Conservation (phyloP, 2,329 filamentous ascomycete species). For the Blumeriella jaapii region DNA sequence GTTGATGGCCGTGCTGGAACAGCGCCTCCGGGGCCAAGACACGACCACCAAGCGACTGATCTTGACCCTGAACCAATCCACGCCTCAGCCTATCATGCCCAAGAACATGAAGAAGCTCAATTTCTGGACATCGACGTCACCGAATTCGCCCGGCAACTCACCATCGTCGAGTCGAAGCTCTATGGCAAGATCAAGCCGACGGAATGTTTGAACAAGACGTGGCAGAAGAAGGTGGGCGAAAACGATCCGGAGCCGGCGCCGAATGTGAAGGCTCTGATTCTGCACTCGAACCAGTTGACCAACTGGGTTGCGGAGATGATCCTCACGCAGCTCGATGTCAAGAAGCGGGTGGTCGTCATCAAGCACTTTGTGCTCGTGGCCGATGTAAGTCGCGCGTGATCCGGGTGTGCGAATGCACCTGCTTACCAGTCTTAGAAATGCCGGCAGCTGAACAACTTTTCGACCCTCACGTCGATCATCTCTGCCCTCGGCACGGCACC, state of each 20-base stretch:
- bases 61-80: conserved; percentile 70
- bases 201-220: conserved; percentile 96
- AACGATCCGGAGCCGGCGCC: conserved; percentile 76
- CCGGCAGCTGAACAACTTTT: conserved; percentile 87
- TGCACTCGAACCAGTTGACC: conserved; percentile 97
- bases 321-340: conserved; percentile 83
- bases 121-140: conserved; percentile 93
- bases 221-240: conserved; percentile 87
- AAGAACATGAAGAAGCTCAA: conserved; percentile 99
- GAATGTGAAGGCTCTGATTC: conserved; percentile 90
- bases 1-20: conserved; percentile 77
- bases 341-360: conserved; percentile 92
- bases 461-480: conserved; percentile 93
- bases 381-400: conserved; percentile 54
- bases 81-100: conserved; percentile 80
- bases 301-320: conserved; percentile 99
- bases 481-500: conserved; percentile 90
- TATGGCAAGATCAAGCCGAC: conserved; percentile 95
- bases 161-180: conserved; percentile 87
- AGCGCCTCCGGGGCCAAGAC: conserved; percentile 80
- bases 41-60: conserved; percentile 76
- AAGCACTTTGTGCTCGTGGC: conserved; percentile 96
- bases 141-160: conserved; percentile 95
- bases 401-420: conserved; percentile 7
- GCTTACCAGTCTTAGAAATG: conserved; percentile 59